These are phyloP conservation scores for Pythium phragmiticola DNA, from an alignment of 352 stramenopile genomes.

Conservation along the genomic window DNA sequence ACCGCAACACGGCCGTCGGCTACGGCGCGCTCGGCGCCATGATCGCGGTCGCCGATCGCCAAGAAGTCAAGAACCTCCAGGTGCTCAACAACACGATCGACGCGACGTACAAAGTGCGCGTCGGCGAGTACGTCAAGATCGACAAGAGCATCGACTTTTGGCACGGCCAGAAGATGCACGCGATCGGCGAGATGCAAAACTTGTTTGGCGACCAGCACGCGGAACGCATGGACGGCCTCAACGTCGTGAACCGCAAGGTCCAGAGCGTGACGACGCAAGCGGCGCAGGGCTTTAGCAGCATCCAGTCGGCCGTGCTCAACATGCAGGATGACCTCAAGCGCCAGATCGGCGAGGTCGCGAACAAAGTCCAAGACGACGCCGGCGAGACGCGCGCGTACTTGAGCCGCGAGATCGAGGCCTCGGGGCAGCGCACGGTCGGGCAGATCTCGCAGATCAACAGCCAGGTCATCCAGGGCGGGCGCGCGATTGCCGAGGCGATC, in stretches of 20 bases:
- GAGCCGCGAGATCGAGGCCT: not conserved
- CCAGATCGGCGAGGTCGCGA: constrained; percentile 1
- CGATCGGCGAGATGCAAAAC: constrained; percentile 1
- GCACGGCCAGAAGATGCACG: constrained; percentile 1
- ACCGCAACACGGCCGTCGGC: not conserved
- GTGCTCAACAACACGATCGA: constrained; percentile 7
- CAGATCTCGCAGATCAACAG: constrained; percentile 5
- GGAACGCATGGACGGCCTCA: constrained; percentile 1
- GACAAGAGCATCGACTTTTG: constrained; percentile 7
- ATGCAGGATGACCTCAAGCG: constrained; percentile 4
- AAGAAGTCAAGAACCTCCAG: constrained; percentile 5
- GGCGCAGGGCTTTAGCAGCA: not conserved
- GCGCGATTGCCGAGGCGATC: not conserved
- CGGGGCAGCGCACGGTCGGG: not conserved
- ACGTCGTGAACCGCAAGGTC: not conserved
- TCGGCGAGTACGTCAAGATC: constrained; percentile 9
- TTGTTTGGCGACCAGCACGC: constrained; percentile 1
- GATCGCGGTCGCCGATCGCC: constrained; percentile 5
- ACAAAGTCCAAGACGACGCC: constrained; percentile 3
- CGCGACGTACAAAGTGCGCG: not conserved
- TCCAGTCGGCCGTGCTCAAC: not conserved
- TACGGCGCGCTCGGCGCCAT: constrained; percentile 3
- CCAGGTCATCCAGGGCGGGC: constrained; percentile 2
- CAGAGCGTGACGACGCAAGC: not conserved
- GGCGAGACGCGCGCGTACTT: not conserved